Evolutionary conservation across 495 filamentous ascomycete species (phyloP).

Genomic region (Talaromyces proteolyticus): DNA sequence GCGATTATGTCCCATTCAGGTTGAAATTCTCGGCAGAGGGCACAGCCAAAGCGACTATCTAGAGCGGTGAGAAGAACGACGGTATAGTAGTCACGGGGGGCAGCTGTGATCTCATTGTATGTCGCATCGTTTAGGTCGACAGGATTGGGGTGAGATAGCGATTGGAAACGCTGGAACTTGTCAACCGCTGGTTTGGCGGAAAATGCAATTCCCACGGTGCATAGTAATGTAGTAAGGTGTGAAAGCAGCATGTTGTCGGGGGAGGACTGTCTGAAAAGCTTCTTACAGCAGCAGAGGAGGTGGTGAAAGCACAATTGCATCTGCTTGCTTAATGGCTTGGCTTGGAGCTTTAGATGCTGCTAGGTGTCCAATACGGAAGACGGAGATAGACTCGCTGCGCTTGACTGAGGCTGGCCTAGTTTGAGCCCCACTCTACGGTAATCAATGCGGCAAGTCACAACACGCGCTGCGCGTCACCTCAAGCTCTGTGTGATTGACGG

Average conservation of each 20-base stretch:
- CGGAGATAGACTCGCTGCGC: not conserved
- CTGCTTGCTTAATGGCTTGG: no score
- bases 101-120: conserved; percentile 68
- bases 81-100: conserved; percentile 77
- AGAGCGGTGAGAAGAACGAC: conserved; percentile 83
- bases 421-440: not conserved
- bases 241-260: conserved; percentile 49
- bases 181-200: conserved; percentile 18
- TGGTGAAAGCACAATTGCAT: not conserved
- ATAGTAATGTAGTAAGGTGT: conserved; percentile 45
- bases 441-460: not conserved
- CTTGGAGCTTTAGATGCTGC: no score
- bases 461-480: not conserved
- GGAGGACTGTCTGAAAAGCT: not conserved
- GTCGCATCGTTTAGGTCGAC: conserved; percentile 69
- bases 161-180: conserved; percentile 63
- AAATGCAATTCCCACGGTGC: conserved; percentile 36
- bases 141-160: conserved; percentile 59
- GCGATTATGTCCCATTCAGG: conserved; percentile 90
- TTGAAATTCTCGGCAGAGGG: conserved; percentile 83
- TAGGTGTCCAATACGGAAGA: not conserved
- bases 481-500: no score
- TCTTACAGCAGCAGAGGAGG: not conserved
- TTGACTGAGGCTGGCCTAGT: not conserved
- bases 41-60: conserved; percentile 78